These are phyloP conservation scores for Chlamydomonas sphaeroides DNA, from an alignment of 139 green algal genomes.

Conservation along the genomic window DNA sequence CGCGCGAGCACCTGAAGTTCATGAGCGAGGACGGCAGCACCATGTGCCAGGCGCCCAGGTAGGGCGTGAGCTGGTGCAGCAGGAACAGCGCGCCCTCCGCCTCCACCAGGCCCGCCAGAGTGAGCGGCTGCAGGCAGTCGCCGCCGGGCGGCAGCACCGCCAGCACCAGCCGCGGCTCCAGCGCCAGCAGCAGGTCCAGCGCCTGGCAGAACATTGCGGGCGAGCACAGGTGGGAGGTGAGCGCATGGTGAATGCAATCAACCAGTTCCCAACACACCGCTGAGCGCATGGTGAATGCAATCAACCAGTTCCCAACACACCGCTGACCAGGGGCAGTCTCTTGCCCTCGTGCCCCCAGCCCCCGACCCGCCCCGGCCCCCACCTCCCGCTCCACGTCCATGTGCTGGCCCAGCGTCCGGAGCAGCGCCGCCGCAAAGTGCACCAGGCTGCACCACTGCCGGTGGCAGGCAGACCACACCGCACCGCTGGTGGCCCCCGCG, in stretches of 20 bases:
- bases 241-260: no score
- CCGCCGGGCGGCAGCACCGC: slow-evolving; percentile 40
- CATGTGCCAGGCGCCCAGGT: slow-evolving; percentile 50
- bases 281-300: no score
- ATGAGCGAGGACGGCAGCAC: slow-evolving; percentile 47
- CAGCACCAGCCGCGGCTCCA: slow-evolving; percentile 57
- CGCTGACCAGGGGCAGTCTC: no score
- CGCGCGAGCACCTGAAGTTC: slow-evolving; percentile 58
- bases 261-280: no score
- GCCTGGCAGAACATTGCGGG: no score
- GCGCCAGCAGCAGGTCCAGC: slow-evolving; percentile 43
- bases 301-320: no score
- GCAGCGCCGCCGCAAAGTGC: slow-evolving; percentile 41
- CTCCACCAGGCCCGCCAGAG: slow-evolving; percentile 48
- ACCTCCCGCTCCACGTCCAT: slow-evolving; percentile 44
- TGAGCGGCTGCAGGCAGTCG: slow-evolving; percentile 47
- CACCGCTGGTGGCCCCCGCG: neutral
- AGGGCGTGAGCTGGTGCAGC: slow-evolving; percentile 33
- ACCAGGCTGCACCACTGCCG: slow-evolving; percentile 54
- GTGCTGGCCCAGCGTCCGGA: slow-evolving; percentile 47
- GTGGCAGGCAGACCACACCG: slow-evolving; percentile 35
- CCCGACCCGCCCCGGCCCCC: neutral
- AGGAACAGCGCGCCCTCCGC: slow-evolving; percentile 57
- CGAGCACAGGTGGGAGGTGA: no score
- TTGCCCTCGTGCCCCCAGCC: no score